phyloP scores from a whole-genome alignment of 371 early-diverging fungal species.

The Cokeromyces recurvatus region DNA sequence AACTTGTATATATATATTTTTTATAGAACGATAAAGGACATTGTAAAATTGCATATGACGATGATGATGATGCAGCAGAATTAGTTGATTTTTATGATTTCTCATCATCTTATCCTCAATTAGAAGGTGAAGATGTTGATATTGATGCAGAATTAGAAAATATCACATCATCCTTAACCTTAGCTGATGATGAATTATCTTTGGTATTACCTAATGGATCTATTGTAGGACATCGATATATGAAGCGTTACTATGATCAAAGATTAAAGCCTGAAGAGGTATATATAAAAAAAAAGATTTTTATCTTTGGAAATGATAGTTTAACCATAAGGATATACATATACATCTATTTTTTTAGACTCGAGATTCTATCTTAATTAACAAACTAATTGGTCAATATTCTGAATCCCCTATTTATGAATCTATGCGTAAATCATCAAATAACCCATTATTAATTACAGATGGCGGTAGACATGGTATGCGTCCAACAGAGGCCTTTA shows the following conservation, averaged over 20 bases:
- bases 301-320: no score
- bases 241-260: conserved; percentile 85
- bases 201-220: conserved; percentile 82
- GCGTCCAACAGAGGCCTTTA: conserved; percentile 38
- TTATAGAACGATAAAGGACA: conserved; percentile 84
- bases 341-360: no score
- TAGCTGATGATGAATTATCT: conserved; percentile 76
- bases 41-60: conserved; percentile 89
- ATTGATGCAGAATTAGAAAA: conserved; percentile 49
- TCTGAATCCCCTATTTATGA: conserved; percentile 33
- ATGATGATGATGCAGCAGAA: conserved; percentile 86
- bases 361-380: conserved; percentile 45
- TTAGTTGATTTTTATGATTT: conserved; percentile 92
- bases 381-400: conserved; percentile 48
- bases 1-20: neutral
- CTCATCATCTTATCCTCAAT: conserved; percentile 43
- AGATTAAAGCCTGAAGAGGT: conserved; percentile 65
- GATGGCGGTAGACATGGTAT: conserved; percentile 30
- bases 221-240: conserved; percentile 79
- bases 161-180: conserved; percentile 18
- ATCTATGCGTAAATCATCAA: conserved; percentile 24
- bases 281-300: no score
- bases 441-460: conserved; percentile 27
- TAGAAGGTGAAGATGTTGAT: conserved; percentile 47
- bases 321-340: no score